Conservation (phyloP, 2,329 filamentous ascomycete genomes). For the Epichloe brachyelytri region DNA sequence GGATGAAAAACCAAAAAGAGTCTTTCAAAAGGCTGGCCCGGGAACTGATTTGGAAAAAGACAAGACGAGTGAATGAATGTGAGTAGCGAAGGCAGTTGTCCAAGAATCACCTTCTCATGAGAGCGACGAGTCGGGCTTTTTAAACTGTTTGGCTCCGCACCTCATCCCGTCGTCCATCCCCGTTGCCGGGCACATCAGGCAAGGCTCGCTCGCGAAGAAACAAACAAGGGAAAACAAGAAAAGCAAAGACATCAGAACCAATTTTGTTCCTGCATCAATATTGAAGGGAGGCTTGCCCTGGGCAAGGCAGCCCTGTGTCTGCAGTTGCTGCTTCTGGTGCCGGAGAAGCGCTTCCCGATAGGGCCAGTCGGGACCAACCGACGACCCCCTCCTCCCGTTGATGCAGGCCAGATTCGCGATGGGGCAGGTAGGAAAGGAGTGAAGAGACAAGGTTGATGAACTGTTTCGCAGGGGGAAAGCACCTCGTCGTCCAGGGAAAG, state of each 20-base stretch:
- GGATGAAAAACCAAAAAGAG: neutral
- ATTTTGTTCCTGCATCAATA: neutral
- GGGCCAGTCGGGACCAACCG: neutral
- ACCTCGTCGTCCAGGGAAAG: neutral
- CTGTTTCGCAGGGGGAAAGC: neutral
- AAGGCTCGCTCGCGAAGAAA: neutral
- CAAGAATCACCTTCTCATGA: rapidly evolving
- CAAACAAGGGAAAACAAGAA: neutral
- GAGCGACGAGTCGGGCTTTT: neutral
- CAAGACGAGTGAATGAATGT: neutral
- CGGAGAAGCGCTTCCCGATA: neutral
- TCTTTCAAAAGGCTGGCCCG: neutral
- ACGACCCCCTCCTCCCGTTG: neutral
- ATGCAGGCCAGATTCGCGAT: neutral
- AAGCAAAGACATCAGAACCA: neutral
- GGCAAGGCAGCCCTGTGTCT: neutral
- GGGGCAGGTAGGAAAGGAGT: neutral
- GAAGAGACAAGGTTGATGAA: neutral
- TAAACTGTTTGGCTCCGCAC: neutral
- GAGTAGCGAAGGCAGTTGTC: neutral
- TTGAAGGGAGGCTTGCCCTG: neutral
- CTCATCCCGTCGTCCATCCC: neutral
- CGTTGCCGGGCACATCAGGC: neutral
- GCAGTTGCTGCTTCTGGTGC: neutral
- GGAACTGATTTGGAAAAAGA: neutral